Evolutionary conservation across 129 eudicot genomes (phyloP).

Genomic region (Rutidosis leptorrhynchoides): DNA sequence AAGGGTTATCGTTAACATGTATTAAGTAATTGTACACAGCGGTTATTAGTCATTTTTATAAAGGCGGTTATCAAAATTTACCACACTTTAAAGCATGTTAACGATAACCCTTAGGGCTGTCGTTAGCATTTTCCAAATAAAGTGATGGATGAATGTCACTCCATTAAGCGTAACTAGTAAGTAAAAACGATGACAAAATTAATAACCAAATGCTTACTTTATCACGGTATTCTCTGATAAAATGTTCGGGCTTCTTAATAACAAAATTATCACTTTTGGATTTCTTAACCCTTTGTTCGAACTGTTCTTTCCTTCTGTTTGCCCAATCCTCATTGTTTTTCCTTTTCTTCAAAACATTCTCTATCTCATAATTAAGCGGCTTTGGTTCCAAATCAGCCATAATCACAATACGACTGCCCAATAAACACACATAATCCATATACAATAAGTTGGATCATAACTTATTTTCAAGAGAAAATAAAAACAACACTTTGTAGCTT

Average conservation of each 20-base stretch:
- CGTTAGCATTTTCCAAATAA: too few species aligned
- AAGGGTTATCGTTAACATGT: too few species aligned
- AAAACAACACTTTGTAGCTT: too few species aligned
- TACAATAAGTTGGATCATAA: background rate
- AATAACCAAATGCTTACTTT: conserved; percentile 33
- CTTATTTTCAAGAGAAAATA: background rate
- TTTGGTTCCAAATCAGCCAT: conserved; percentile 54
- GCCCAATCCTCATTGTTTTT: conserved; percentile 90
- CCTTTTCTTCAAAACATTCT: conserved; percentile 82
- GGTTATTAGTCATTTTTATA: too few species aligned
- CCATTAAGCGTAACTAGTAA: background rate
- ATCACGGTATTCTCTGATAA: conserved; percentile 64
- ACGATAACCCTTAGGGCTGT: too few species aligned
- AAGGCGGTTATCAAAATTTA: too few species aligned
- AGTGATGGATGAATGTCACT: background rate
- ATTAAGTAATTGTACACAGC: too few species aligned
- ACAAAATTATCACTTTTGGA: conserved; percentile 43
- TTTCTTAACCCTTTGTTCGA: conserved; percentile 63
- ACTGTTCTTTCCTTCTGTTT: conserved; percentile 62
- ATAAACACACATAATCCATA: background rate
- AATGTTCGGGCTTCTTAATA: conserved; percentile 81
- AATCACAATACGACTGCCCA: conserved; percentile 19
- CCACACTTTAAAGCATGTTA: too few species aligned
- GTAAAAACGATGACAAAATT: background rate
- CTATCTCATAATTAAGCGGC: conserved; percentile 53